Evolutionary conservation across 768 basidiomycete species (phyloP), one percentile per base, ranked within the genome.

Genomic region (Leccinellum rugosiceps): DNA sequence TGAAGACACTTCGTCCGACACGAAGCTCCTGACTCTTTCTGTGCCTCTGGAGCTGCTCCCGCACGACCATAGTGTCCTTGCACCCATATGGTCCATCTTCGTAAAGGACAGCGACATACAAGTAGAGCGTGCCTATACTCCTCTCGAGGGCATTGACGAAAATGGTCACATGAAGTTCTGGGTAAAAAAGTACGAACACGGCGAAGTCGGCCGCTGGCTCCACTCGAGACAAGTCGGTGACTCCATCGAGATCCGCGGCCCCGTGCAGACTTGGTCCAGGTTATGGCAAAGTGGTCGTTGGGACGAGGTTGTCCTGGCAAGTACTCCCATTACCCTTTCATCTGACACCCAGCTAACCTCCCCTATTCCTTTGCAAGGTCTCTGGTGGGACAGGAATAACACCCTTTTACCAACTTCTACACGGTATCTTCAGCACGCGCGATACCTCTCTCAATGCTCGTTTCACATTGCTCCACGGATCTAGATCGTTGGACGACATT

Each of bases 21-120:
- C 87, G 11, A 88, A 85, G 59, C 72, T 93, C 9, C 71, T 93
- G 19, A 83, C 83, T 13, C 72, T 93, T 48, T 74, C 76, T 4
- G 67, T 91, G 9, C 82, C 87, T 11, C 75, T 74, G 3, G 66
- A 76, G 41, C 63, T 78, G 4, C 62, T 81, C 54, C 75, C 67
- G 4, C 55, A 48, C 8, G 50, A 55, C 25, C 58, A 58, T 34
- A 26, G 58, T 26, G 46, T 49, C 4, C 53, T 76, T 74, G 55
- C 59, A 58, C 58, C 82, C 79, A 83, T 92, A 57, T 93, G 85
- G 82, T 88, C 89, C 38, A 75, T 94, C 13, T 93, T 79, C 69
- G 77, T 93, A 68, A 94, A 93, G 68, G 90, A 94, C 67, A 86
- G 87, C 60, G 92, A 92, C 63, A 92, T 94, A 21, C 92, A 93